Evolutionary conservation across 176 grass and related monocot genomes (phyloP).

Genomic region (Musa schizocarpa): DNA sequence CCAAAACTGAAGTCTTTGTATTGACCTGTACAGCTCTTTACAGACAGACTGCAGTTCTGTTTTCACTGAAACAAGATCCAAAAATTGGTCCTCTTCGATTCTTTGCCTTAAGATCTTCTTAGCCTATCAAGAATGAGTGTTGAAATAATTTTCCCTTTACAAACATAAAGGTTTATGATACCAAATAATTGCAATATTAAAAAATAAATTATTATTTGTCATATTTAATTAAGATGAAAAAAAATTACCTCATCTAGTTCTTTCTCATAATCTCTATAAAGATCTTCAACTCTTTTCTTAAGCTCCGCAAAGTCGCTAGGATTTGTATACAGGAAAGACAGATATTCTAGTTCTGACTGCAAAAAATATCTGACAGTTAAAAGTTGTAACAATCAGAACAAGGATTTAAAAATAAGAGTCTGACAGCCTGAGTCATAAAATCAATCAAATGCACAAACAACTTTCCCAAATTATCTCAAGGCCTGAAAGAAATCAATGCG

Average conservation of each 20-base stretch:
- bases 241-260: slow-evolving; percentile 81
- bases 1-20: slow-evolving; percentile 1
- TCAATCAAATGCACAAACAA: not conserved
- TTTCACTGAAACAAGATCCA: slow-evolving; percentile 73
- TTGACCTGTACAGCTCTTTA: slow-evolving; percentile 94
- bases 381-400: slow-evolving; percentile 27
- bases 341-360: slow-evolving; percentile 90
- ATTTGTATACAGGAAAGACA: slow-evolving; percentile 93
- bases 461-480: not conserved
- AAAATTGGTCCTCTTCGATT: slow-evolving; percentile 81
- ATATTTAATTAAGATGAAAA: not conserved
- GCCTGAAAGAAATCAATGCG: no score
- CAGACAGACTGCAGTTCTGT: slow-evolving; percentile 73
- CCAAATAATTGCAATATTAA: slow-evolving; percentile 4
- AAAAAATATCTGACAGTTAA: slow-evolving; percentile 18
- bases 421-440: not conserved
- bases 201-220: slow-evolving; percentile 7
- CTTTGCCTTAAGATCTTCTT: slow-evolving; percentile 78
- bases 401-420: slow-evolving; percentile 5
- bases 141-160: not conserved
- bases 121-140: slow-evolving; percentile 44
- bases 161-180: not conserved
- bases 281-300: slow-evolving; percentile 74
- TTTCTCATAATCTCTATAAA: slow-evolving; percentile 69
- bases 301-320: slow-evolving; percentile 62